phyloP scores from a whole-genome alignment of 495 filamentous ascomycete genomes.

The Oidiodendron maius region DNA sequence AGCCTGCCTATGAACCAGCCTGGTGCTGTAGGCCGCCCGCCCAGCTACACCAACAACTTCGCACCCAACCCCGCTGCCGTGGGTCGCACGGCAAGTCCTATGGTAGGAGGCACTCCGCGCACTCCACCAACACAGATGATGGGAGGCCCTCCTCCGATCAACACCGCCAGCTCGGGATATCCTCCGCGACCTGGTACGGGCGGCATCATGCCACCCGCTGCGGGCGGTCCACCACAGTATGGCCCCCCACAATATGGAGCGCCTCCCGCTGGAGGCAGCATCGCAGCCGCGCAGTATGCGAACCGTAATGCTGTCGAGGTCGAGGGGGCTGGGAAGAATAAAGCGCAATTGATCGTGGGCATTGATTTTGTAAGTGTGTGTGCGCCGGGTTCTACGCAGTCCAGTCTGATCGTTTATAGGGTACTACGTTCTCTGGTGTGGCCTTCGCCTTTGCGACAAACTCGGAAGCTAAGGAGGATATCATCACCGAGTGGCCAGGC shows the following conservation, averaged over 20 bases:
- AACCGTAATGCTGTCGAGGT: conserved; percentile 70
- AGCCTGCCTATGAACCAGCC: conserved; percentile 53
- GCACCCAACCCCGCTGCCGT: conserved; percentile 26
- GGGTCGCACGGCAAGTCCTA: conserved; percentile 53
- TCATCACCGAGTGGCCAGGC: conserved; percentile 73
- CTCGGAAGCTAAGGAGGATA: conserved; percentile 72
- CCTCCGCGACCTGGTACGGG: conserved; percentile 44
- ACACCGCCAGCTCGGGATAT: conserved; percentile 52
- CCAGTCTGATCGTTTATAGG: conserved; percentile 33
- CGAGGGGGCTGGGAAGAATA: conserved; percentile 76
- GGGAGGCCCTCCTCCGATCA: conserved; percentile 68
- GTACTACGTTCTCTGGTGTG: conserved; percentile 70
- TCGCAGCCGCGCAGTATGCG: conserved; percentile 31
- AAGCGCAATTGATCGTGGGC: conserved; percentile 73
- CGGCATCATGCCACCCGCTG: conserved; percentile 43
- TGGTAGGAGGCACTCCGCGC: conserved; percentile 41
- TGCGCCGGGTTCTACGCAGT: no score
- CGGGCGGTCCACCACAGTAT: conserved; percentile 23
- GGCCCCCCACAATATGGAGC: conserved; percentile 18
- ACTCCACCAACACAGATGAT: conserved; percentile 56
- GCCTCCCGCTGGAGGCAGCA: conserved; percentile 14
- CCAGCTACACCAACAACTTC: conserved; percentile 67
- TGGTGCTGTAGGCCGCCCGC: conserved; percentile 53
- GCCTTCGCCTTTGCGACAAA: conserved; percentile 72
- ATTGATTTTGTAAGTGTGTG: conserved; percentile 73